Evolutionary conservation across 768 basidiomycete genomes (phyloP).

Genomic region (Suillus weaverae): DNA sequence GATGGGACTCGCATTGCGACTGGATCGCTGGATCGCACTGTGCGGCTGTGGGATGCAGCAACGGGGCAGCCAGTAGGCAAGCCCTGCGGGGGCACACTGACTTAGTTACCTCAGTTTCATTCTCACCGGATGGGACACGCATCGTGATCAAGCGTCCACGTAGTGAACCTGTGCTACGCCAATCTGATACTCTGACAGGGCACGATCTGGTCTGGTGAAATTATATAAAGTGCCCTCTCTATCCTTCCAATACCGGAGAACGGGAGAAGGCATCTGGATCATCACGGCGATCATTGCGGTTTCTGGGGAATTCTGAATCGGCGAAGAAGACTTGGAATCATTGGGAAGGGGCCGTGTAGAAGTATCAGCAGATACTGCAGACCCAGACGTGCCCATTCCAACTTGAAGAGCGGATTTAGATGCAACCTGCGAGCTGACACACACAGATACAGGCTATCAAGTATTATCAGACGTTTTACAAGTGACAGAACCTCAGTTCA

Average conservation of each 20-base stretch:
- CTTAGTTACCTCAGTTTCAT: background rate
- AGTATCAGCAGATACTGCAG: background rate
- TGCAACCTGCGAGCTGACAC: background rate
- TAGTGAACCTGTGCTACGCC: background rate
- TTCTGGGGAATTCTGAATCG: background rate
- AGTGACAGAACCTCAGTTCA: background rate
- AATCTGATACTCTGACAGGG: background rate
- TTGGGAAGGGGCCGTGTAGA: no score
- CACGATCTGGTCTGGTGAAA: no score
- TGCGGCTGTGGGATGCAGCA: constrained; percentile 5
- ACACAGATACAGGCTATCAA: background rate
- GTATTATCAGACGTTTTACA: background rate
- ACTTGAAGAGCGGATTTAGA: background rate
- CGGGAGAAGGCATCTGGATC: background rate
- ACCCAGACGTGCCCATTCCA: background rate
- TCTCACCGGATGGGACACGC: background rate
- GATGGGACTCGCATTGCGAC: constrained; percentile 4
- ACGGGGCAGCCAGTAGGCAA: background rate
- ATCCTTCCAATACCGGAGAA: background rate
- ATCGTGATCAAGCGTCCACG: background rate
- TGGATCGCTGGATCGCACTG: background rate
- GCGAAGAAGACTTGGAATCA: background rate
- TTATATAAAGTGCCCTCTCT: background rate
- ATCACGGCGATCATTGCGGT: background rate
- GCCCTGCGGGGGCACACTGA: background rate